Base-by-base conservation (phyloP, 2,329 filamentous ascomycete species). In the Paecilomyces sp. region DNA sequence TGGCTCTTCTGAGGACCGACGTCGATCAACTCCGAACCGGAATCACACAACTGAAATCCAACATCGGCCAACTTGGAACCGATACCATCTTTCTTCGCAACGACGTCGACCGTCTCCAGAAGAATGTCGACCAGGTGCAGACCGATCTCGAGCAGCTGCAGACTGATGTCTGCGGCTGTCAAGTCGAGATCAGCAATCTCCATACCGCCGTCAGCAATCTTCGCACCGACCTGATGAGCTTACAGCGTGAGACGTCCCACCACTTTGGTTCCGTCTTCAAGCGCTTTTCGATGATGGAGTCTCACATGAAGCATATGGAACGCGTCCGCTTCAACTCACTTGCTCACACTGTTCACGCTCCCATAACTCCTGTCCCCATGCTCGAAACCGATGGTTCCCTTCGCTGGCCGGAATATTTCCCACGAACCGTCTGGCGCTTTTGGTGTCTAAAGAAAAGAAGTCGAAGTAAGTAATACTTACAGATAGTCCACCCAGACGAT, bases 381-480 rank as follows among this genome's bases (percentile, higher is more conserved):
- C 65, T 76, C 31, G 65, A 68, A 47, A 67, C 69, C 7, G 71
- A 76, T 61, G 74, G 74, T 12, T 63, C 70, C 6, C 60, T 76
- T 18, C 65, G 66, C 52, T 76, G 68, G 66, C 74, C 74, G 3
- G 63, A 72, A 33, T 75, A 73, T 56, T 76, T 77, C 52, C 74
- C 74, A 22, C 62, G 67, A 31, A 74, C 72, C 1, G 73, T 77
- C 7, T 76, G 74, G 74, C 68, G 72, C 52, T 77, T 77, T 59
- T 77, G 74, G 74, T 75, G 72, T 60, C 63, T 77, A 57, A 76
- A 76, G 66, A 75, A 75, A 65, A 67, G 70, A 63, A 76, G 70
- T 63, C 64, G 73, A 64, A 62, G 74, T 77, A 64, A 75, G 74
- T 68, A 47, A 47, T 47, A 51, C 25, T 58, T 15, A 22, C 31